These are phyloP conservation scores for Sphaerulina vaccinii DNA, from an alignment of 2,329 filamentous ascomycete genomes.

Conservation along the genomic window DNA sequence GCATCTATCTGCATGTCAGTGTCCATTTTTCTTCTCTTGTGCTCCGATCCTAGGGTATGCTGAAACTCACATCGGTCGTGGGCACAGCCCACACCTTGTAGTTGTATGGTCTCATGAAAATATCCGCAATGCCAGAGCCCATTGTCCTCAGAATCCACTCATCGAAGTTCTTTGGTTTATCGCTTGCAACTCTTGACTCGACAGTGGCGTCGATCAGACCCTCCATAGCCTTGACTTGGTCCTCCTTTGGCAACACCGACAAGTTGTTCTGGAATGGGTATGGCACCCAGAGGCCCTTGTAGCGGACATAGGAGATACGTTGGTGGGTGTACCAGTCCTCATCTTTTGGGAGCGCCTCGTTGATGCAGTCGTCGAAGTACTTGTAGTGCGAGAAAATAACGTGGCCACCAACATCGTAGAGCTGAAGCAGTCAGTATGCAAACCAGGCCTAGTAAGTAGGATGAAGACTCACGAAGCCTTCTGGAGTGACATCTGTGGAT, in stretches of 20 bases:
- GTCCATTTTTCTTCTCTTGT: background rate
- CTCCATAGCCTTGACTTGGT: slow-evolving; percentile 91
- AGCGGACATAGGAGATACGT: slow-evolving; percentile 98
- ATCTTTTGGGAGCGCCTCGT: slow-evolving; percentile 91
- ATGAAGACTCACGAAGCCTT: slow-evolving; percentile 81
- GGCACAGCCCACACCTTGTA: slow-evolving; percentile 99
- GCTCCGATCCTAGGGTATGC: background rate
- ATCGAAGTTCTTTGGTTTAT: slow-evolving; percentile 94
- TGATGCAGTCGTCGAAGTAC: slow-evolving; percentile 98
- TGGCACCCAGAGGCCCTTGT: slow-evolving; percentile 93
- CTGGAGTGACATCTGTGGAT: slow-evolving; percentile 88
- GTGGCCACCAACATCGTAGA: slow-evolving; percentile 97
- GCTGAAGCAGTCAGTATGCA: slow-evolving; percentile 51
- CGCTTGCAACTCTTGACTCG: slow-evolving; percentile 79
- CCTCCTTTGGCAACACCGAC: slow-evolving; percentile 94
- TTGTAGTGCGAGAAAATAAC: slow-evolving; percentile 99
- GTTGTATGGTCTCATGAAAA: slow-evolving; percentile 99
- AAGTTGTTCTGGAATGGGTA: slow-evolving; percentile 99
- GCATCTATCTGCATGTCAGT: slow-evolving; percentile 68
- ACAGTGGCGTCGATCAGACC: slow-evolving; percentile 94
- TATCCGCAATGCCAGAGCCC: slow-evolving; percentile 82
- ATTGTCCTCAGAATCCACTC: slow-evolving; percentile 96
- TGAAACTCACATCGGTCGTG: slow-evolving; percentile 75
- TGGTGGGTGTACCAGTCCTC: slow-evolving; percentile 98
- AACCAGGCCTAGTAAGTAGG: background rate